phyloP scores from a whole-genome alignment of 2,329 filamentous ascomycete species.

The Tolypocladium amazonense region DNA sequence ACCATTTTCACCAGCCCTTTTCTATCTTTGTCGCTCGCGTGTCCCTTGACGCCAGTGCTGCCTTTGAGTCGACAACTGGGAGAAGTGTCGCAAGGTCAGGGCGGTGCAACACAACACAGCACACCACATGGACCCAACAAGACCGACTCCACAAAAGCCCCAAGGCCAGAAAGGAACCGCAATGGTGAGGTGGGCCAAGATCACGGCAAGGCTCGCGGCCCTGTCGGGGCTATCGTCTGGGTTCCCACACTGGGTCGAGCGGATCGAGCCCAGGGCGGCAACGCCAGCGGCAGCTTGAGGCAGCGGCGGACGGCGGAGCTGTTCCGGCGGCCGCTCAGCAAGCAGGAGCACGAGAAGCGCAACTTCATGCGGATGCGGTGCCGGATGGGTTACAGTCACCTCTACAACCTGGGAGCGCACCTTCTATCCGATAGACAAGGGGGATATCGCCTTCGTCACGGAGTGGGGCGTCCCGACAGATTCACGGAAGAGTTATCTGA shows the following conservation, averaged over 20 bases:
- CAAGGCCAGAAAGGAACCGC: too few relatives aligned
- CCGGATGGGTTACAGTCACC: neutral
- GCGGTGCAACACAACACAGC: neutral
- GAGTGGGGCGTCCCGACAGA: neutral
- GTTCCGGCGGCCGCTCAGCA: neutral
- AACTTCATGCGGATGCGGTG: conserved; percentile 1
- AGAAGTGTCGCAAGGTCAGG: neutral
- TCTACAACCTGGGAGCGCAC: neutral
- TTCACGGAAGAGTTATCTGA: neutral
- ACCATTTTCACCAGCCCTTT: neutral
- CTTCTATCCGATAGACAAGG: neutral
- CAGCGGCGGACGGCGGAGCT: neutral
- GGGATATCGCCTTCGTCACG: neutral
- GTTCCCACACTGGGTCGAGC: neutral
- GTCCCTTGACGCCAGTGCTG: neutral
- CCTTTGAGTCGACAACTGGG: neutral
- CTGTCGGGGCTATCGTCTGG: neutral
- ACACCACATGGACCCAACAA: neutral
- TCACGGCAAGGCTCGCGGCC: neutral
- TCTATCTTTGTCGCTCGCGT: neutral
- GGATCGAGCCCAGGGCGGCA: too few relatives aligned
- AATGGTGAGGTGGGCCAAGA: neutral
- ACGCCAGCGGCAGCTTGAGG: too few relatives aligned
- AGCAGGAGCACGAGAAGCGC: neutral
- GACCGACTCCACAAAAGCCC: neutral